Evolutionary conservation across 1,284 basidiomycete species (phyloP).

Genomic region (Cryptococcus sp.): DNA sequence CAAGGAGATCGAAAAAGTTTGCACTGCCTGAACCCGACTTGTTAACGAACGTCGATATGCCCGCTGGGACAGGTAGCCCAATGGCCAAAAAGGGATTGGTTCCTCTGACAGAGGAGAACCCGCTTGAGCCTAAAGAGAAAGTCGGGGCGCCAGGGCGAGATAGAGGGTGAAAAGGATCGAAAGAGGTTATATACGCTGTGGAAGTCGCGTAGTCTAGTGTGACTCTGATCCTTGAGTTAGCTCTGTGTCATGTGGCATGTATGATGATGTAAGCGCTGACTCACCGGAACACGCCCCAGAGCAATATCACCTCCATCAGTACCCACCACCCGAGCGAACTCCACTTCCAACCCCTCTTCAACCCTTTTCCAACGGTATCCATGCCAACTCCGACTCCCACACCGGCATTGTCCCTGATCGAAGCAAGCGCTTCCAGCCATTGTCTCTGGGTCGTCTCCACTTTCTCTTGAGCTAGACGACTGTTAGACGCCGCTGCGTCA

Average conservation of each 20-base stretch:
- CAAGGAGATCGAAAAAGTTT: conserved; percentile 43
- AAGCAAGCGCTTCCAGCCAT: conserved; percentile 27
- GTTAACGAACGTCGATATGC: conserved; percentile 28
- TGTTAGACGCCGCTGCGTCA: conserved; percentile 15
- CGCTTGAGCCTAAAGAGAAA: too few species aligned
- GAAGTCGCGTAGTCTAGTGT: conserved; percentile 46
- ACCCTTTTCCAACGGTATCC: conserved; percentile 7
- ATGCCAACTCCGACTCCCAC: neutral
- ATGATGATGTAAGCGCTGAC: conserved; percentile 4
- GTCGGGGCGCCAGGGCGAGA: conserved; percentile 5
- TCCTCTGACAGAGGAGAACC: neutral
- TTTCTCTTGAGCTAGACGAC: conserved; percentile 7
- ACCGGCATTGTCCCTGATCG: neutral
- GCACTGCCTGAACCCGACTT: conserved; percentile 16
- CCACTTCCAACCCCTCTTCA: conserved; percentile 27
- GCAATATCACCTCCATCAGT: conserved; percentile 33
- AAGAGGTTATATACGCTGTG: conserved; percentile 13
- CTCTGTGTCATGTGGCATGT: neutral
- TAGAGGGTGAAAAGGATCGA: conserved; percentile 37
- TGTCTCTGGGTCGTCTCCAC: conserved; percentile 24
- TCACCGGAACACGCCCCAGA: conserved; percentile 47
- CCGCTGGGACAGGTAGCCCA: conserved; percentile 26
- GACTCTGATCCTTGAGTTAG: conserved; percentile 20
- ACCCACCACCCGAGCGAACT: conserved; percentile 36
- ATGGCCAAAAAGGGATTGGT: neutral